Conservation (phyloP, 352 stramenopile species). For the Pythium sp. region DNA sequence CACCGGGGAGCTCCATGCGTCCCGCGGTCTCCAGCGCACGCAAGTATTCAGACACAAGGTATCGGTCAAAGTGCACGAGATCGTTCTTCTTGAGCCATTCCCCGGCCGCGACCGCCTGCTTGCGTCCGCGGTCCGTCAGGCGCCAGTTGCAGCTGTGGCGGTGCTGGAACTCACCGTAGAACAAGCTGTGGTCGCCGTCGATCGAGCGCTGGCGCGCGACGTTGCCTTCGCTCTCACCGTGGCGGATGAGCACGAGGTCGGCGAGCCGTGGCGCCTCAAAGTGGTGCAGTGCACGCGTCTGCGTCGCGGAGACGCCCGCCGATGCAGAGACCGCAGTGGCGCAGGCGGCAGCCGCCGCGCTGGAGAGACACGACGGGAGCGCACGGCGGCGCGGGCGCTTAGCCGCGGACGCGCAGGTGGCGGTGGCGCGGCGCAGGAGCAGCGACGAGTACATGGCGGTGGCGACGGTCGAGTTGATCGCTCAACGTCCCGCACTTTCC, state of each 20-base stretch:
- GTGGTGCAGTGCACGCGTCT: constrained; percentile 19
- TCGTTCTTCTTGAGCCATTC: constrained; percentile 83
- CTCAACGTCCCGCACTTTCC: background rate
- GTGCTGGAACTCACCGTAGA: constrained; percentile 85
- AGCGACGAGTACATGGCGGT: constrained; percentile 20
- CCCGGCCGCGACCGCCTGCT: constrained; percentile 68
- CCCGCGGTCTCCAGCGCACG: constrained; percentile 85
- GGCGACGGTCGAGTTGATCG: background rate
- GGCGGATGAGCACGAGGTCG: constrained; percentile 85
- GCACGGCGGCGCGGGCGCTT: constrained; percentile 10
- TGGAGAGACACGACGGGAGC: constrained; percentile 11
- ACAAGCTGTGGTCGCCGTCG: constrained; percentile 81
- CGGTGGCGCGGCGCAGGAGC: constrained; percentile 13
- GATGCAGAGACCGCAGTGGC: background rate
- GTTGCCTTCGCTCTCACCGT: constrained; percentile 89
- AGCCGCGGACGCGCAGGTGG: background rate
- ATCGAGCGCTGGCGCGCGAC: constrained; percentile 82
- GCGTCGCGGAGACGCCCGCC: background rate
- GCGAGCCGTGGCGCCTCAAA: constrained; percentile 54
- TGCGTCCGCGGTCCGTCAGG: constrained; percentile 77
- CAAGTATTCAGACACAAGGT: constrained; percentile 87
- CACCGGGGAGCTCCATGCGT: constrained; percentile 65
- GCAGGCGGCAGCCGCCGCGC: background rate
- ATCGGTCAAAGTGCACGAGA: constrained; percentile 76
- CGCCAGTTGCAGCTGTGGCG: constrained; percentile 88